These are phyloP conservation scores for Pseudocercospora crystallina DNA, from an alignment of 2,329 filamentous ascomycete species.

Conservation along the genomic window DNA sequence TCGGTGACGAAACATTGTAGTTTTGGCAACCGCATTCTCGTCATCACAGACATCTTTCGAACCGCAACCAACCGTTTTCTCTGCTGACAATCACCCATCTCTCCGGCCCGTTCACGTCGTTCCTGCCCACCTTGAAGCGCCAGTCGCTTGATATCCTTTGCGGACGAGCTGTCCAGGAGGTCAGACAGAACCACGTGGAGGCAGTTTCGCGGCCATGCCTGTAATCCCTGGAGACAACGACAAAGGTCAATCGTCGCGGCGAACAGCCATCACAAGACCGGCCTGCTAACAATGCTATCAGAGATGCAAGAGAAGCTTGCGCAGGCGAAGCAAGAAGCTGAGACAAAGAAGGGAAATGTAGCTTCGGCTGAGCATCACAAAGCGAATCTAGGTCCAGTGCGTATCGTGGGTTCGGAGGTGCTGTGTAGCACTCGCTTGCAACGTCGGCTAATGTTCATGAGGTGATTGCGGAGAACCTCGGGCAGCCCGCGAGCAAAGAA, in stretches of 20 bases:
- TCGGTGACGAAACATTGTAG: no score
- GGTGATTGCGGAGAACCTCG: constrained; percentile 44
- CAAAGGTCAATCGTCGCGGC: constrained; percentile 8
- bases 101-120: no score
- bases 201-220: constrained; percentile 15
- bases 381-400: constrained; percentile 46
- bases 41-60: no score
- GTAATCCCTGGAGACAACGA: constrained; percentile 26
- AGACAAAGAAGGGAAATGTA: constrained; percentile 23
- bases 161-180: no score
- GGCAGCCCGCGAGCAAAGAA: constrained; percentile 48
- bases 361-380: constrained; percentile 42
- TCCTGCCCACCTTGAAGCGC: no score
- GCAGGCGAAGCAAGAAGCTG: constrained; percentile 19
- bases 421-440: neutral
- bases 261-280: no score
- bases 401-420: neutral
- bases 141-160: no score
- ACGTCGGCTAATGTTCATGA: neutral
- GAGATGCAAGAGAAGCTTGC: constrained; percentile 23
- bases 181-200: no score
- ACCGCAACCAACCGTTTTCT: no score
- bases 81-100: no score
- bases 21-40: no score
- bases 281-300: constrained; percentile 1